Base-by-base conservation (phyloP, 108 stramenopile species). In the Schizochytrium sp. region DNA sequence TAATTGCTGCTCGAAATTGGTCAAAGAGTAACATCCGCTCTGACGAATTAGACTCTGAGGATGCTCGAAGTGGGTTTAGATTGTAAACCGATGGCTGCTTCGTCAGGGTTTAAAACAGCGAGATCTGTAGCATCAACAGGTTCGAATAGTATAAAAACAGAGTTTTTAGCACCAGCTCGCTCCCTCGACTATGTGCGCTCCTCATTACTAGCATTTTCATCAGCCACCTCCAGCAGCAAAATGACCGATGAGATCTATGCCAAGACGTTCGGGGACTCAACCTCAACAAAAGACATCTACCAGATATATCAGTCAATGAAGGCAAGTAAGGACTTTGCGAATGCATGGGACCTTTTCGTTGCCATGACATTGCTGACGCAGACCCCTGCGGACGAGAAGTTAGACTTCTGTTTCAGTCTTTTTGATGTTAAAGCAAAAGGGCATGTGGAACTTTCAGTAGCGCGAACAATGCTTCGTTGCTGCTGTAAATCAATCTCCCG, bases 211-310 rank as follows among this genome's bases (percentile, higher is more conserved):
- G 55, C 50, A 8, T 83, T 83, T 40, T 83, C 76, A 10, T 83
- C 76, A n/a, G 53, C 55, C 0, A 83, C 76, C 12, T 5, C 76
- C 28, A 83, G 76, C 76, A 55, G 53, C 76, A 83, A 83, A 42
- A 83, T 83, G 76, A 83, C 76, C 17, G 76, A 83, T 53, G 76
- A 83, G 8, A 50, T 83, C n/a, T 83, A 55, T 83, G 76, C 49
- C 47, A 83, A 83, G 40, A 55, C 76, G 38, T 83, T 83, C 28
- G 64, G 42, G 64, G 19, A 69, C 12, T 10, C 8, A 2, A 44
- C 12, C 12, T 44, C 42, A 8, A 44, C 64, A 58, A 72, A n/a
- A 83, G n/a, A 83, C 5, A 12, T 83, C 10, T 53, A 40, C 17
- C 7, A 10, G 5, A 83, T 83, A 5, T 83, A 55, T 50, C 50